Base-by-base conservation (phyloP, 768 basidiomycete species). In the Hemileccinum rubropunctum region DNA sequence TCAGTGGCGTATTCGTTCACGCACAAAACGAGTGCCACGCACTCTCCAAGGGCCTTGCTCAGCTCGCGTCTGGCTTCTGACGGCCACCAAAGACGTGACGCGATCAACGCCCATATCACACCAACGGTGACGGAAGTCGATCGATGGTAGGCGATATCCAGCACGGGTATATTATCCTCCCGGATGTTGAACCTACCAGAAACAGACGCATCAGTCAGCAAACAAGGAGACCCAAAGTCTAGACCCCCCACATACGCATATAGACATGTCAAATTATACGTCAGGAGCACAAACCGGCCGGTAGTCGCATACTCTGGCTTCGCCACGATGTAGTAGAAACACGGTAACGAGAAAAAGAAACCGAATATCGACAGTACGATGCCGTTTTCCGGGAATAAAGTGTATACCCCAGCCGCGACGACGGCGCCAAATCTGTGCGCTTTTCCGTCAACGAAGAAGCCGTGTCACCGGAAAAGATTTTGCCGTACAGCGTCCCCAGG, bases 51-150 rank as follows among this genome's bases (percentile, higher is more conserved):
- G 0, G 83, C 86, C 53, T 83, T 84, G 41, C 86, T 82, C 4
- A 99, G 73, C 67, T 98, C 95, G 35, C 88, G 75, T 40, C 95
- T 74, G 0, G 97, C 97, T 61, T 97, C 95, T 9, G 89, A 81
- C 1, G 97, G 97, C 95, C 95, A 98, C 89, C 94, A 93, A 54
- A 87, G 86, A 41, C 91, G 75, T 5, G 91, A 93, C 18, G 97
- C 83, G 42, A 98, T 70, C 3, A 85, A 80, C 0, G 94, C 94
- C 89, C 91, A 98, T 1, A 95, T 63, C 3, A 94, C 91, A 8
- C 95, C 97, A 7, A 79, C 78, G 1, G 78, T 87, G 17, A 99
- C 95, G 28, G 95, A 80, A 4, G 86, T 57, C 1, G 86, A 86
- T 41, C 97, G 86, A 59, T 86, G 82, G 28, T 79, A 73, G 0